Conservation (phyloP, 2,329 filamentous ascomycete species). For the Penicillium corylophilum region DNA sequence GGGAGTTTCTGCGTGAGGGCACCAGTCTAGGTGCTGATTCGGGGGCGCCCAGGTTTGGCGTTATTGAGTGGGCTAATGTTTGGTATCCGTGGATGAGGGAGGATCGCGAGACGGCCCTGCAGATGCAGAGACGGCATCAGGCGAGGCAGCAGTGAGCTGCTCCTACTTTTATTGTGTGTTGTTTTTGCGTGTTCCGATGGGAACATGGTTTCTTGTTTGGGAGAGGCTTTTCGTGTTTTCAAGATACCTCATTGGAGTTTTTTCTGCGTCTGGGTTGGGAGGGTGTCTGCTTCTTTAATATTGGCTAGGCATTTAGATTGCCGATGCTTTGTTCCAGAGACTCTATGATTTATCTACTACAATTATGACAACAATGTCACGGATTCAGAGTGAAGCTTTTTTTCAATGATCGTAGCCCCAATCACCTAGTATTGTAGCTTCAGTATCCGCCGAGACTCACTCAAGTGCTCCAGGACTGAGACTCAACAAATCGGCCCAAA, state of each 20-base stretch:
- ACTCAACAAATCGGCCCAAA: no score
- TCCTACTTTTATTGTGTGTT: neutral
- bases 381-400: neutral
- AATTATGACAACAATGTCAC: neutral
- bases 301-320: neutral
- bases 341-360: neutral
- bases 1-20: constrained; percentile 39
- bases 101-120: constrained; percentile 25
- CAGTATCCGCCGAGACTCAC: no score
- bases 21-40: constrained; percentile 24
- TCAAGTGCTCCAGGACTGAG: no score
- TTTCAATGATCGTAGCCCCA: no score
- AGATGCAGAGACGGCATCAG: constrained; percentile 7
- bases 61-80: constrained; percentile 39
- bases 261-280: neutral
- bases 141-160: constrained; percentile 13
- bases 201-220: neutral
- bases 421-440: no score
- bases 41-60: constrained; percentile 38
- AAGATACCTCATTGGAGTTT: constrained; percentile 21
- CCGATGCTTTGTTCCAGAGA: neutral
- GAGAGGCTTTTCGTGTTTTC: constrained; percentile 3
- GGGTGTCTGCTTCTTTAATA: neutral
- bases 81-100: constrained; percentile 48
- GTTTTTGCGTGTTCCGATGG: constrained; percentile 2